Percentiles rank a stretch among this genome's conserved stretches.
Evolutionary conservation across 345 rosid genomes (phyloP).

Genomic region (Eutrema heterophyllum): DNA sequence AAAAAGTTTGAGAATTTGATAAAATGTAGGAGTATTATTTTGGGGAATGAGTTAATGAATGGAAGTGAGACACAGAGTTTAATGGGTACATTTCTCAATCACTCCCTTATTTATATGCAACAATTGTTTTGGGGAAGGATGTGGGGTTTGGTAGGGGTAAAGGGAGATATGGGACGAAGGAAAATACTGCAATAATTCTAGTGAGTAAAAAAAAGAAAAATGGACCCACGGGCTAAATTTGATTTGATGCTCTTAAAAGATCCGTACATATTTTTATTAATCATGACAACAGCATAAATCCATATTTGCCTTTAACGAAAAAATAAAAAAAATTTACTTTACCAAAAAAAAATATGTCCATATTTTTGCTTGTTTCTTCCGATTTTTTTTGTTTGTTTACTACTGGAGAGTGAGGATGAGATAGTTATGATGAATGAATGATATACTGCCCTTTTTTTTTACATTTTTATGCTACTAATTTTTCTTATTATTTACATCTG

Average conservation of each 20-base stretch:
- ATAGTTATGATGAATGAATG: not conserved
- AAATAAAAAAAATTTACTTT: not conserved
- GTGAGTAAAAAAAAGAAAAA: slow-evolving; percentile 13
- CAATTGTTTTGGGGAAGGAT: not conserved
- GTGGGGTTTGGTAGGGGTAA: slow-evolving; percentile 24
- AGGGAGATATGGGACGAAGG: slow-evolving; percentile 22
- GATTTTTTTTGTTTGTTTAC: not conserved
- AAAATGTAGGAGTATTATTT: slow-evolving; percentile 9
- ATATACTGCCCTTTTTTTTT: too few species aligned
- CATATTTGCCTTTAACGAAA: not conserved
- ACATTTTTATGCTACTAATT: not conserved
- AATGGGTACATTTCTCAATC: slow-evolving; percentile 24
- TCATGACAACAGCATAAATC: slow-evolving; percentile 22
- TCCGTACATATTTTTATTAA: slow-evolving; percentile 17
- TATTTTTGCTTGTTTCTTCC: not conserved
- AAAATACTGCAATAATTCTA: slow-evolving; percentile 16
- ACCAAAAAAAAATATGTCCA: not conserved
- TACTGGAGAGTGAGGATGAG: not conserved
- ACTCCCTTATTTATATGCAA: slow-evolving; percentile 28
- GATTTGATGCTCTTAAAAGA: slow-evolving; percentile 21
- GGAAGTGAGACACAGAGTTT: slow-evolving; percentile 21
- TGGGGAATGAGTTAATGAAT: slow-evolving; percentile 21
- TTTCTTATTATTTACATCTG: not conserved
- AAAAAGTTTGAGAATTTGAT: not conserved
- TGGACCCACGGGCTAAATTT: slow-evolving; percentile 26